Conservation (phyloP, 1,284 basidiomycete species). For the Lentinus polychrous region DNA sequence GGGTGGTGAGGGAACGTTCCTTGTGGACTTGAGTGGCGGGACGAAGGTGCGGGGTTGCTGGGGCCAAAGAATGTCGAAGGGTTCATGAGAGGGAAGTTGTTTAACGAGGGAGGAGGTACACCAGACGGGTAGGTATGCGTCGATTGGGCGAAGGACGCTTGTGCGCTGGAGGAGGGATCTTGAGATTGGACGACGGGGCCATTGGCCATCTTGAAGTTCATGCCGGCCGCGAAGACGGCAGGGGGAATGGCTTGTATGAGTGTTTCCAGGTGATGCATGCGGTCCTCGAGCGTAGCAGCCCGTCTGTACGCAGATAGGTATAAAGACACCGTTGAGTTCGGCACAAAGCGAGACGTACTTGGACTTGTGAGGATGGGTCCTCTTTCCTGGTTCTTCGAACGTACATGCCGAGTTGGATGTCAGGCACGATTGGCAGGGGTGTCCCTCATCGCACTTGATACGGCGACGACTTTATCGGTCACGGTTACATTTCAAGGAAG, state of each 20-base stretch:
- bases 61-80: constrained; percentile 70
- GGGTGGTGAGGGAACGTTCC: constrained; percentile 16
- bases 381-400: constrained; percentile 78
- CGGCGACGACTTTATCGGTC: constrained; percentile 54
- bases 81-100: constrained; percentile 67
- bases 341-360: constrained; percentile 44
- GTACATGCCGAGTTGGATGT: constrained; percentile 73
- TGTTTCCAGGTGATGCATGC: constrained; percentile 79
- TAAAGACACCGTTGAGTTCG: not conserved
- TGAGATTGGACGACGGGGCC: constrained; percentile 20
- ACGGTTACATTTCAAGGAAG: not conserved
- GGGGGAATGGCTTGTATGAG: constrained; percentile 77
- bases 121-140: constrained; percentile 51
- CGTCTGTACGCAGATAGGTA: constrained; percentile 34
- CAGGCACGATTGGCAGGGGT: constrained; percentile 77
- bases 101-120: constrained; percentile 68
- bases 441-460: constrained; percentile 81
- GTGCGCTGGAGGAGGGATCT: constrained; percentile 36
- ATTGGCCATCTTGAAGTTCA: constrained; percentile 20
- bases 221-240: constrained; percentile 63
- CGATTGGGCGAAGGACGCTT: constrained; percentile 45
- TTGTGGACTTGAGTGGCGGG: constrained; percentile 39
- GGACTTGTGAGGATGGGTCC: constrained; percentile 77
- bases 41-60: constrained; percentile 26
- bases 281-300: constrained; percentile 72